Percentiles rank a stretch among this genome's conserved stretches.
Conservation (phyloP, 495 filamentous ascomycete species). For the Xylaria venustula region DNA sequence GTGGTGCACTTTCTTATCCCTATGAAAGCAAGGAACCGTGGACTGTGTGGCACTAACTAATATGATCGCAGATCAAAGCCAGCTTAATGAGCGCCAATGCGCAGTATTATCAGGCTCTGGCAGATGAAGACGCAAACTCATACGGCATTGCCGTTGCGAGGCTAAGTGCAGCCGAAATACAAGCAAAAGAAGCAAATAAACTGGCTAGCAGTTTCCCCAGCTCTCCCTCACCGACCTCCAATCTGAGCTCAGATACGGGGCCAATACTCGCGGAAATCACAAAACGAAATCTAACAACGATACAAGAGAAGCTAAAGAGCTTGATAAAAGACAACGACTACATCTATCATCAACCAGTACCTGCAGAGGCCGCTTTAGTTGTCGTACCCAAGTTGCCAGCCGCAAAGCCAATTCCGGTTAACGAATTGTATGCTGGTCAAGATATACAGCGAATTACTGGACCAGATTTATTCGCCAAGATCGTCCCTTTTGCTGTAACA, state of each 20-base stretch:
- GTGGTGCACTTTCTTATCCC: slow-evolving; percentile 9
- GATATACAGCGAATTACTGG: slow-evolving; percentile 97
- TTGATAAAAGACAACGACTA: slow-evolving; percentile 94
- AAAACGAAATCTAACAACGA: slow-evolving; percentile 74
- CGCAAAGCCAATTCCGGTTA: slow-evolving; percentile 97
- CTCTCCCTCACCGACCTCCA: slow-evolving; percentile 75
- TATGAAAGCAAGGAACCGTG: neutral
- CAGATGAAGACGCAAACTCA: slow-evolving; percentile 83
- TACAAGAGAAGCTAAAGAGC: slow-evolving; percentile 75
- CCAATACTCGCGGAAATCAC: slow-evolving; percentile 70
- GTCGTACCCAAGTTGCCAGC: slow-evolving; percentile 88
- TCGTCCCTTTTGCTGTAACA: slow-evolving; percentile 93
- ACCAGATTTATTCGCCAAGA: slow-evolving; percentile 94
- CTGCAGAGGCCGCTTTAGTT: slow-evolving; percentile 75
- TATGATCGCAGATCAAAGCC: slow-evolving; percentile 70
- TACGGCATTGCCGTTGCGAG: slow-evolving; percentile 86
- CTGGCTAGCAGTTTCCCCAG: slow-evolving; percentile 79
- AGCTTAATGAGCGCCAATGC: slow-evolving; percentile 81
- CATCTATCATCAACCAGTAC: slow-evolving; percentile 93
- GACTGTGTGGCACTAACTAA: neutral
- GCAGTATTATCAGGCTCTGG: slow-evolving; percentile 91
- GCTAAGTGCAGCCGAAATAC: slow-evolving; percentile 74
- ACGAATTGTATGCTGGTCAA: slow-evolving; percentile 93
- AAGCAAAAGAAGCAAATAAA: slow-evolving; percentile 70
- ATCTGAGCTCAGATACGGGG: slow-evolving; percentile 78